Conservation (phyloP, 1,139 yeast species). For the Kodamaea sp. region DNA sequence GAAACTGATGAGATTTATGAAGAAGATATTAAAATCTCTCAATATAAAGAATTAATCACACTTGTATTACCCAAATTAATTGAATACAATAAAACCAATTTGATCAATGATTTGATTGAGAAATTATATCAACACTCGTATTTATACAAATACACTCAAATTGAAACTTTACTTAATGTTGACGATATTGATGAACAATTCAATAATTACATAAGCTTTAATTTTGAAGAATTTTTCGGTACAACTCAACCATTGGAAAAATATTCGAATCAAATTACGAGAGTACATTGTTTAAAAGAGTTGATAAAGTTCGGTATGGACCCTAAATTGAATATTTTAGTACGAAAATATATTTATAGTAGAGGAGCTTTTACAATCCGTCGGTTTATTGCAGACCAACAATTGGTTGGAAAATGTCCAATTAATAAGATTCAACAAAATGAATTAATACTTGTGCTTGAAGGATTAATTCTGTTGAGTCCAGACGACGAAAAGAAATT, state of each 20-base stretch:
- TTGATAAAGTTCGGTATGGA: slow-evolving; percentile 22
- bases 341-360: slow-evolving; percentile 24
- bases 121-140: slow-evolving; percentile 39
- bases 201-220: slow-evolving; percentile 19
- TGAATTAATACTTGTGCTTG: slow-evolving; percentile 27
- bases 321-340: slow-evolving; percentile 17
- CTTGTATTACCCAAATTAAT: slow-evolving; percentile 40
- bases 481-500: slow-evolving; percentile 4
- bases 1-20: slow-evolving; percentile 22
- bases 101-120: slow-evolving; percentile 40
- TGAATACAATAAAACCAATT: slow-evolving; percentile 17
- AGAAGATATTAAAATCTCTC: slow-evolving; percentile 48
- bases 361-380: slow-evolving; percentile 34
- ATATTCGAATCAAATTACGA: slow-evolving; percentile 24
- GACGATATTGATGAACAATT: slow-evolving; percentile 10
- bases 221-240: slow-evolving; percentile 32
- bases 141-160: slow-evolving; percentile 46
- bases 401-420: slow-evolving; percentile 30
- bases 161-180: slow-evolving; percentile 23
- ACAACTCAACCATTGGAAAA: slow-evolving; percentile 26
- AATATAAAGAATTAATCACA: slow-evolving; percentile 41
- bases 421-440: slow-evolving; percentile 34
- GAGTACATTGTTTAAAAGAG: slow-evolving; percentile 32
- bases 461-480: slow-evolving; percentile 20
- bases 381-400: slow-evolving; percentile 33